These are phyloP conservation scores for Lasiodiplodia sp. DNA, from an alignment of 2,329 filamentous ascomycete genomes.

Conservation along the genomic window DNA sequence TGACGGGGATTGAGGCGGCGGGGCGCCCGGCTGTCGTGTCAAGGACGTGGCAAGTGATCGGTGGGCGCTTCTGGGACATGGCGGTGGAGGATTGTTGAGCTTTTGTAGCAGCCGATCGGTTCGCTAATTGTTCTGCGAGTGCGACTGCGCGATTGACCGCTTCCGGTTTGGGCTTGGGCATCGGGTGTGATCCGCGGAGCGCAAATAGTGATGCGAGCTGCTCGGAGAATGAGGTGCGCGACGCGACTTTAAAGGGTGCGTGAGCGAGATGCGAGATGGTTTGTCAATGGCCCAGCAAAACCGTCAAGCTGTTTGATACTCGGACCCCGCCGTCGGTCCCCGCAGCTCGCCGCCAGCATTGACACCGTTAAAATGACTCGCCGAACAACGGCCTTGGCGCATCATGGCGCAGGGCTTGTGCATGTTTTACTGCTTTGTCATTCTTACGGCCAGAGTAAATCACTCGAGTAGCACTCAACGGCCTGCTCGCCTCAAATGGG, in stretches of 20 bases:
- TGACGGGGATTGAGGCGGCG: conserved; percentile 70
- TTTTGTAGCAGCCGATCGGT: conserved; percentile 15
- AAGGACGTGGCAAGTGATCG: conserved; percentile 87
- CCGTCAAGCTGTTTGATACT: conserved; percentile 10
- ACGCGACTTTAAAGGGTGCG: background rate
- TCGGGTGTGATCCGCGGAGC: background rate
- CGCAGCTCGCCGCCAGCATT: conserved; percentile 23
- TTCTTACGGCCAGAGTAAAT: background rate
- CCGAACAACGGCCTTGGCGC: conserved; percentile 6
- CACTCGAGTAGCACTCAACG: background rate
- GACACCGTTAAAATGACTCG: conserved; percentile 17
- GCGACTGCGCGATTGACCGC: conserved; percentile 27
- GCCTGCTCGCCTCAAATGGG: background rate
- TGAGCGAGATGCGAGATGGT: background rate
- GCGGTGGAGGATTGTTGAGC: conserved; percentile 20
- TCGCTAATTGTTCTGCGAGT: conserved; percentile 18
- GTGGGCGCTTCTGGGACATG: conserved; percentile 43
- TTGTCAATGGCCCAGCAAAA: conserved; percentile 19
- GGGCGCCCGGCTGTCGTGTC: conserved; percentile 79
- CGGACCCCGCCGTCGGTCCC: conserved; percentile 23
- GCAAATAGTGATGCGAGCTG: background rate
- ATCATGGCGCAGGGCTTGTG: conserved; percentile 8
- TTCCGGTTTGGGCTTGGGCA: conserved; percentile 25
- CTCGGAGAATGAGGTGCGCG: background rate
- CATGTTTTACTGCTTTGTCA: conserved; percentile 24